phyloP scores from a whole-genome alignment of 805 yeast genomes.

The Lachancea cidri region DNA sequence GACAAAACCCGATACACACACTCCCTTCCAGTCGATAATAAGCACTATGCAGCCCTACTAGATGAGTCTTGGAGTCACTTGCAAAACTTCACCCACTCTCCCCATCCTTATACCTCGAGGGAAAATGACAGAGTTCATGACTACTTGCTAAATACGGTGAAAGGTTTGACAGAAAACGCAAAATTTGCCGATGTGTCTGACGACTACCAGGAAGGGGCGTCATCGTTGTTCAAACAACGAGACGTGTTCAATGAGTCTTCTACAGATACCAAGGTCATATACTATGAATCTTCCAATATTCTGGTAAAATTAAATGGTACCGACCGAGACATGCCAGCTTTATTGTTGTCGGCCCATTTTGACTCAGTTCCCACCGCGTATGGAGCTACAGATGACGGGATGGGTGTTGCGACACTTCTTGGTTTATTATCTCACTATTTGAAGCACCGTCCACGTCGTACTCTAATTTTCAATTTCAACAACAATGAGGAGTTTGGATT shows the following conservation, averaged over 20 bases:
- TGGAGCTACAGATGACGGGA: conserved; percentile 92
- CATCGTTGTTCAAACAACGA: conserved; percentile 46
- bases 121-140: conserved; percentile 75
- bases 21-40: conserved; percentile 33
- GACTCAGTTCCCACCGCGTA: conserved; percentile 84
- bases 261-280: conserved; percentile 47
- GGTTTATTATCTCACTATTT: conserved; percentile 55
- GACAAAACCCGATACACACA: conserved; percentile 16
- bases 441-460: conserved; percentile 55
- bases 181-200: conserved; percentile 33
- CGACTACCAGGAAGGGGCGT: conserved; percentile 35
- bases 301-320: conserved; percentile 68
- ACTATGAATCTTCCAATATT: conserved; percentile 80
- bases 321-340: conserved; percentile 52
- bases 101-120: conserved; percentile 76
- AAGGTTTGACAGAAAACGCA: not conserved
- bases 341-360: conserved; percentile 77
- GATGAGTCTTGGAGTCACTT: conserved; percentile 61
- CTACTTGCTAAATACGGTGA: conserved; percentile 38
- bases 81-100: conserved; percentile 57
- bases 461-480: conserved; percentile 78
- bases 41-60: conserved; percentile 34
- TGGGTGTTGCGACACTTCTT: conserved; percentile 76
- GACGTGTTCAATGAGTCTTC: conserved; percentile 42
- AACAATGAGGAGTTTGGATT: conserved; percentile 88